A percentile compares a stretch with the other conserved stretches of the same genome.
Conservation (phyloP, 306 rosid species). For the Acacia melanoxylon region DNA sequence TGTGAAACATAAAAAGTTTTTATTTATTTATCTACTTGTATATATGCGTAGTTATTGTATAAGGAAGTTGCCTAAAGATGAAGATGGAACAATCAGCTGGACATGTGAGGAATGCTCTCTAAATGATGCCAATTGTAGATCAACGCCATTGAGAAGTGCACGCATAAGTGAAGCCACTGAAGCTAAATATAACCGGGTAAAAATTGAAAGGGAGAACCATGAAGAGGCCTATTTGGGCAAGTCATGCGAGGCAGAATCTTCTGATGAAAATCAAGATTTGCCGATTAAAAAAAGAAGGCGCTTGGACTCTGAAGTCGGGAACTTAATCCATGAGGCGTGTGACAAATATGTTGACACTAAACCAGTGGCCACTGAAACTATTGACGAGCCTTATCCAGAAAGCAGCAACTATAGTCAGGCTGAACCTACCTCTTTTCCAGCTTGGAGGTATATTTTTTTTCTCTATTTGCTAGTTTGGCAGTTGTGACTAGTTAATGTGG, state of each 20-base stretch:
- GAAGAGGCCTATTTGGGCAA: not conserved
- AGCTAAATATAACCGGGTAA: slow-evolving; percentile 29
- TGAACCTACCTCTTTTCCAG: slow-evolving; percentile 24
- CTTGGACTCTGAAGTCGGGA: not conserved
- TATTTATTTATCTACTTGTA: not conserved
- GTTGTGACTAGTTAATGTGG: not conserved
- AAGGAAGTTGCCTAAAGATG: slow-evolving; percentile 15
- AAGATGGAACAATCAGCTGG: slow-evolving; percentile 31
- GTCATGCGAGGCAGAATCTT: slow-evolving; percentile 13
- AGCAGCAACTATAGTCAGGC: slow-evolving; percentile 11
- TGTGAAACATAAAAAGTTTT: not conserved
- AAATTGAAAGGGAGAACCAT: not conserved
- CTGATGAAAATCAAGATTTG: not conserved
- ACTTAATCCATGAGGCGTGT: not conserved
- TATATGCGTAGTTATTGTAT: slow-evolving; percentile 34
- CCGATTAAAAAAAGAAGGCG: not conserved
- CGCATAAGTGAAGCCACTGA: slow-evolving; percentile 30
- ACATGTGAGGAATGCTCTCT: slow-evolving; percentile 38
- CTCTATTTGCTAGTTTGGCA: not conserved
- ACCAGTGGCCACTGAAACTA: not conserved
- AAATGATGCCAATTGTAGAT: slow-evolving; percentile 9
- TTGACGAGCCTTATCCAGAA: slow-evolving; percentile 1
- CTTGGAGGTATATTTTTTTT: slow-evolving; percentile 24
- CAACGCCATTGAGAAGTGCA: slow-evolving; percentile 17
- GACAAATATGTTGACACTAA: slow-evolving; percentile 9